These are phyloP conservation scores for Boletus rubroflammeus DNA, from an alignment of 768 basidiomycete genomes.

Conservation along the genomic window DNA sequence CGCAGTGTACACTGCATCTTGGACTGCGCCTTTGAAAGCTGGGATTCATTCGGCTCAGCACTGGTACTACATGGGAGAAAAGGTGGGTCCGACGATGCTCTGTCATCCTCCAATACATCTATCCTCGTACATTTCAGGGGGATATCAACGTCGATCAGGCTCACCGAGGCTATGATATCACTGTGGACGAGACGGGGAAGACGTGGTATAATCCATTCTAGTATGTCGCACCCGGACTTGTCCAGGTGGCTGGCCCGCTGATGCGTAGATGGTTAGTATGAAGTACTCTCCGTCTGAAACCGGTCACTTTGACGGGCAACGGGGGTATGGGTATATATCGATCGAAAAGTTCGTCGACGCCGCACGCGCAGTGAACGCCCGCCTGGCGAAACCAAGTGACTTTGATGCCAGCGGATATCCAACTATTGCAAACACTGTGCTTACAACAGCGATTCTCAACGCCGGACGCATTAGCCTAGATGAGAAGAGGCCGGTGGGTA, in stretches of 20 bases:
- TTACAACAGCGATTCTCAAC: constrained; percentile 84
- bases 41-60: constrained; percentile 90
- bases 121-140: constrained; percentile 47
- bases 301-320: constrained; percentile 92
- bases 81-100: constrained; percentile 41
- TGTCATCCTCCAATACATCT: not conserved
- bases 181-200: constrained; percentile 81
- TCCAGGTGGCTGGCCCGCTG: constrained; percentile 1
- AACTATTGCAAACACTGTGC: constrained; percentile 84
- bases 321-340: constrained; percentile 88
- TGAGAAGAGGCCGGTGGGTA: constrained; percentile 80
- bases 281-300: constrained; percentile 91
- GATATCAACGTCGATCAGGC: constrained; percentile 93
- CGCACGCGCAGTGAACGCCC: constrained; percentile 72
- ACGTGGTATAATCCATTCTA: constrained; percentile 89
- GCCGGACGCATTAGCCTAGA: constrained; percentile 89
- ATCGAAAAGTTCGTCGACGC: constrained; percentile 92
- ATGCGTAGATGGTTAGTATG: constrained; percentile 52
- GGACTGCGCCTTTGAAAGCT: constrained; percentile 88
- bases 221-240: constrained; percentile 43
- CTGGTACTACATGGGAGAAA: constrained; percentile 95
- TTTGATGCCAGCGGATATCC: constrained; percentile 81
- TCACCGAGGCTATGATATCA: constrained; percentile 89
- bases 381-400: constrained; percentile 57
- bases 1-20: constrained; percentile 89